These are phyloP conservation scores for Leishmania braziliensis DNA, from an alignment of 208 protist genomes.

Conservation along the genomic window DNA sequence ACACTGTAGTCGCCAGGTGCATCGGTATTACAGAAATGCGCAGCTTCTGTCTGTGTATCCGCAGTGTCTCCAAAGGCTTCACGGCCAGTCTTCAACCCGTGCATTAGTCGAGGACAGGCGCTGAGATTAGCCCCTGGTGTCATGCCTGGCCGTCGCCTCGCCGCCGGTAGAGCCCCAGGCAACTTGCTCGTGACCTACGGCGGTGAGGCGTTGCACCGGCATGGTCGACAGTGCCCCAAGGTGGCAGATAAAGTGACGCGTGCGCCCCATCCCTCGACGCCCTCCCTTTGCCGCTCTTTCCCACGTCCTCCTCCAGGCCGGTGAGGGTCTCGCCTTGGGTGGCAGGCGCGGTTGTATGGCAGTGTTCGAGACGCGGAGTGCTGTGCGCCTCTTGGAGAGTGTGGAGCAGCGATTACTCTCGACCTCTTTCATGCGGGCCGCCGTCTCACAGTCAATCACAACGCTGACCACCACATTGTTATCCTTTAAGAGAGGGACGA, in stretches of 20 bases:
- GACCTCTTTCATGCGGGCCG: neutral
- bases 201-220: neutral
- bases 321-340: constrained; percentile 15
- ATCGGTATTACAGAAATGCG: neutral
- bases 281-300: neutral
- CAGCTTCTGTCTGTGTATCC: neutral
- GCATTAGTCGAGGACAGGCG: neutral
- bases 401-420: constrained; percentile 6
- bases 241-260: constrained; percentile 6
- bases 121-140: neutral
- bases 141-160: neutral
- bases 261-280: constrained; percentile 7
- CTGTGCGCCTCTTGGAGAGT: constrained; percentile 11
- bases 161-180: neutral
- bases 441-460: neutral
- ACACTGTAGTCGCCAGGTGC: neutral
- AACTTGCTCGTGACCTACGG: neutral
- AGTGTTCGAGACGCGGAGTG: constrained; percentile 6
- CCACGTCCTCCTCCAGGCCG: neutral
- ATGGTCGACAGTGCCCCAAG: constrained; percentile 17
- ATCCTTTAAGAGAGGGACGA: neutral
- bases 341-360: neutral
- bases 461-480: neutral
- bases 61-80: neutral
- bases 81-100: neutral